Evolutionary conservation across 176 grass and related monocot species (phyloP), one percentile per base, ranked within the genome.

Genomic region (Oryza nivara): DNA sequence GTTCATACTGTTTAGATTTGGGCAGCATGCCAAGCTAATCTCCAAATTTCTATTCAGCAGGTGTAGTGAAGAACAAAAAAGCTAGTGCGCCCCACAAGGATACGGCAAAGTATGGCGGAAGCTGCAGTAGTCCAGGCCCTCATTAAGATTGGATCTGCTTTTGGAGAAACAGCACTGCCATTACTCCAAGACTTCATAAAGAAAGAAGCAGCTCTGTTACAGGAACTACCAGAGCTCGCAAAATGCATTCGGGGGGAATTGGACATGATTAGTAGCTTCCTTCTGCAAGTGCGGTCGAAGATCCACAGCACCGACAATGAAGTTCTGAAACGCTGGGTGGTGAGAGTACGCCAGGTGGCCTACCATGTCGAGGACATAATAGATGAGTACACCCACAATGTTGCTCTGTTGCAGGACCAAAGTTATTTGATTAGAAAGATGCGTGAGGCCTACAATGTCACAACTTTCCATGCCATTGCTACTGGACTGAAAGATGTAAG

Each of bases 291-390:
- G 1, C 67, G 34, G 34, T 34, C 67, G 0, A 69, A 69, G 34
- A 69, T 69, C 15, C 67, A 69, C 34, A 69, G 34, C 67, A 69
- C 67, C 11, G 67, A 69, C 1, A 69, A 69, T 20, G 67, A 69
- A 69, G 16, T 69, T 69, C 67, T 69, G 32, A 69, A 69, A 69
- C 6, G 67, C 16, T 69, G 67, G 67, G 67, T 69, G 32, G 67
- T 69, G 67, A 69, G 67, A 69, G 67, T 69, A 26, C 67, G 67
- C 7, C 35, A 69, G 67, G 16, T 69, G 5, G 67, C 67, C 17
- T 69, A 69, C 34, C 67, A 9, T 36, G 34, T 69, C 8, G 67
- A 40, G 82, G 82, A 9, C 67, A 38, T 69, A 20, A 69, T 40
- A 11, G 67, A 69, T 69, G 7, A 69, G 15, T 69, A 69, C 32